A percentile compares a stretch with the other conserved stretches of the same genome.
Evolutionary conservation across 805 yeast genomes (phyloP).

Genomic region (Saccharomyces kudriavzevii): DNA sequence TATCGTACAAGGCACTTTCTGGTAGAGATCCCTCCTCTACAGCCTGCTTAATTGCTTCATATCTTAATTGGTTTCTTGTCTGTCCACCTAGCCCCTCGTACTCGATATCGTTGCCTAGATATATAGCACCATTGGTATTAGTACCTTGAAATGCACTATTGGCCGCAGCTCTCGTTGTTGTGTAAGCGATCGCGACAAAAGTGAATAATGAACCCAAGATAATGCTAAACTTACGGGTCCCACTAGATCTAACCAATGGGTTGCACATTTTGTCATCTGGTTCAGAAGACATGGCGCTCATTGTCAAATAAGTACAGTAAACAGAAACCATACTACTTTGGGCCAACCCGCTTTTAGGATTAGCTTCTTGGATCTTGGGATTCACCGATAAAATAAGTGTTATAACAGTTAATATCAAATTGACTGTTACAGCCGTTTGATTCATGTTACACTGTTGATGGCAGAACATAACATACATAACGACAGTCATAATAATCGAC

Average conservation of each 20-base stretch:
- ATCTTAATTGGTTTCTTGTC: conserved; percentile 61
- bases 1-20: conserved; percentile 77
- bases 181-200: conserved; percentile 89
- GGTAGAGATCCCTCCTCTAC: conserved; percentile 96
- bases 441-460: conserved; percentile 79
- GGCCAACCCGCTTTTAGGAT: conserved; percentile 93
- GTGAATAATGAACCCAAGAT: conserved; percentile 90
- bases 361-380: conserved; percentile 80
- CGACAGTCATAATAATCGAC: conserved; percentile 58
- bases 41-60: conserved; percentile 84
- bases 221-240: conserved; percentile 83
- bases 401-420: conserved; percentile 54
- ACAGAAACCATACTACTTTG: conserved; percentile 93
- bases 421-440: conserved; percentile 75
- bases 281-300: conserved; percentile 91
- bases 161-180: conserved; percentile 95
- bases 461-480: conserved; percentile 81
- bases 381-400: conserved; percentile 67
- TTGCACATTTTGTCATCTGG: conserved; percentile 92
- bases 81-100: conserved; percentile 38
- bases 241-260: conserved; percentile 80
- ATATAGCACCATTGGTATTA: conserved; percentile 31
- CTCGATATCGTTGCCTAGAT: conserved; percentile 26
- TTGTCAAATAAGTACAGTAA: conserved; percentile 82
- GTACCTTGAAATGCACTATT: conserved; percentile 53